Base-by-base conservation (phyloP, 2,329 filamentous ascomycete species). In the Lecanicillium sp. region DNA sequence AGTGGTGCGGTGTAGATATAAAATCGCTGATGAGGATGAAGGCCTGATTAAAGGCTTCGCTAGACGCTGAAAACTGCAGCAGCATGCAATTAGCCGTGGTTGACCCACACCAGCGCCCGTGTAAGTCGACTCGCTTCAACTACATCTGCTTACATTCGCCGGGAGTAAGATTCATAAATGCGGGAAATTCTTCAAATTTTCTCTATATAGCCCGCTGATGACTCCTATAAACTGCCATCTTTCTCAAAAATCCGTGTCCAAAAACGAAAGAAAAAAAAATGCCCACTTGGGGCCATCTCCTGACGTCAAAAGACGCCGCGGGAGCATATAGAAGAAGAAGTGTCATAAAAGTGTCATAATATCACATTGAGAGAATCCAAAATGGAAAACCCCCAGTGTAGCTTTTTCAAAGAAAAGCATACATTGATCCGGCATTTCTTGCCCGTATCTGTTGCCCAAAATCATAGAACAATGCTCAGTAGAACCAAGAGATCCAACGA, bases 41-140 rank as follows among this genome's bases (percentile, higher is more conserved):
- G 20, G 26, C 20, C 36, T 9, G 40, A 29, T 30, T 15, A 38
- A 29, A n/a, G 10, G 39, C 24, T 24, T 26, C 24, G 20, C 27
- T 36, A 40, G 36, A 36, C 21, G 17, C 21, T 26, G 44, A 47
- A 47, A 47, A 47, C 44, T 45, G 27, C 35, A n/a, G 46, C 4
- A 19, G 11, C 19, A 20, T 17, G 12, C n/a, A 41, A 41, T 43
- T 42, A 46, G 20, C 30, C 47, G 43, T 35, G 21, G 37, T 39
- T 49, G 36, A 44, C 44, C 53, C 53, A 49, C 50, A 50, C 55
- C 46, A 30, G 39, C 56, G 52, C 52, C 52, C 57, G 58, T 60
- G 54, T 60, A 48, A 48, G 45, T 48, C 30, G 23, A 35, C 36
- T 17, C 2, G 2, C 2, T 4, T 23, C 17, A 12, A 10, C n/a